Evolutionary conservation across 1,284 basidiomycete genomes (phyloP).

Genomic region (Malassezia obtusa): DNA sequence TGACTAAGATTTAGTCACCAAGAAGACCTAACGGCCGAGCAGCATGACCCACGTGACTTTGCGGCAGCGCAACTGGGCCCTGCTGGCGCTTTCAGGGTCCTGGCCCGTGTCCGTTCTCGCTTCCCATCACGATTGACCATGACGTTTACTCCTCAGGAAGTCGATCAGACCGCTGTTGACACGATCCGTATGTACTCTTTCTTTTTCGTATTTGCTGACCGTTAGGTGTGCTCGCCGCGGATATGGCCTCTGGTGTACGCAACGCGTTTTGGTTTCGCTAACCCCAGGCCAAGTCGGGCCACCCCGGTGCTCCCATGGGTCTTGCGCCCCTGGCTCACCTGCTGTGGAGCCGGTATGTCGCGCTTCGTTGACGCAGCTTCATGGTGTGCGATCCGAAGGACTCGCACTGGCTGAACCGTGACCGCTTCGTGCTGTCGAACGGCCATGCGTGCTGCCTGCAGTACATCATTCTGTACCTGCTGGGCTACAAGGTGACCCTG

Average conservation of each 20-base stretch:
- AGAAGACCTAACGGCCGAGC: not conserved
- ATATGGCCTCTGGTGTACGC: conserved; percentile 28
- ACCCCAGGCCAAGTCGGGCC: conserved; percentile 60
- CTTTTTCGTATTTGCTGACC: not conserved
- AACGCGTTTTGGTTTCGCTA: not conserved
- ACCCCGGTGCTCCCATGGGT: conserved; percentile 53
- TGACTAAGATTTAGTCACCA: too few species aligned
- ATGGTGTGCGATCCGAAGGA: conserved; percentile 15
- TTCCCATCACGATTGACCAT: conserved; percentile 9
- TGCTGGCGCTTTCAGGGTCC: too few species aligned
- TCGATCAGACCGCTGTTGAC: conserved; percentile 37
- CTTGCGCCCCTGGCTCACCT: conserved; percentile 82
- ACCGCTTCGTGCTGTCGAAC: conserved; percentile 61
- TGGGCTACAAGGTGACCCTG: conserved; percentile 67
- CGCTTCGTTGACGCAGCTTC: conserved; percentile 51
- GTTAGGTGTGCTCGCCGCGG: conserved; percentile 33
- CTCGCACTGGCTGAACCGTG: conserved; percentile 33
- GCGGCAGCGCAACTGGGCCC: not conserved
- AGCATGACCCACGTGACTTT: not conserved
- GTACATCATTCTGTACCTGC: conserved; percentile 70
- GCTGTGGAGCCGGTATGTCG: conserved; percentile 62
- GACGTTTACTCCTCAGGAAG: conserved; percentile 29
- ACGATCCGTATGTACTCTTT: conserved; percentile 30
- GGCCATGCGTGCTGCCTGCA: conserved; percentile 54
- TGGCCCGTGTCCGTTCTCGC: too few species aligned